A percentile compares a stretch with the other conserved stretches of the same genome.
These are phyloP conservation scores for Cladosporium colombiae DNA, from an alignment of 2,329 filamentous ascomycete species.

Conservation along the genomic window DNA sequence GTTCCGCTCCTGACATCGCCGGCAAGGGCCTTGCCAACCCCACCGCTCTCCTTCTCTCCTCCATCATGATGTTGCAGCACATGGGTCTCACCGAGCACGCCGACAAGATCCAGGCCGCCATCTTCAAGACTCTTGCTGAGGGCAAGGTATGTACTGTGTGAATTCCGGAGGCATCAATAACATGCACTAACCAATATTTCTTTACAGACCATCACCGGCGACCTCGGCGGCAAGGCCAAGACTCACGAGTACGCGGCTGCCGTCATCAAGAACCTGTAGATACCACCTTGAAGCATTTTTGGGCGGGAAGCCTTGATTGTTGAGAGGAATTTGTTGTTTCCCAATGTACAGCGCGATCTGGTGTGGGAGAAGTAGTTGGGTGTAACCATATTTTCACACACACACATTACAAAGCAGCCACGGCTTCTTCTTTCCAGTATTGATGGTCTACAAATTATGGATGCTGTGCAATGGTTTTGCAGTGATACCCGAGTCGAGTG, in stretches of 20 bases:
- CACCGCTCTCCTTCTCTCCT: slow-evolving; percentile 89
- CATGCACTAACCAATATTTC: background rate
- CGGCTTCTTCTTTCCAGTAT: slow-evolving; percentile 3
- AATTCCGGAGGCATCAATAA: background rate
- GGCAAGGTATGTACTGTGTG: slow-evolving; percentile 68
- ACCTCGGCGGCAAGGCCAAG: slow-evolving; percentile 94
- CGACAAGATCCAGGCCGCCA: slow-evolving; percentile 85
- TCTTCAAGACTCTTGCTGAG: slow-evolving; percentile 92
- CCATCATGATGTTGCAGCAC: slow-evolving; percentile 99
- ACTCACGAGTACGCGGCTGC: slow-evolving; percentile 90
- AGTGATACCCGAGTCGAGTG: background rate
- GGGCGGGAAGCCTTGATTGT: slow-evolving; percentile 1
- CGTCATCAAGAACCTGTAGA: slow-evolving; percentile 70
- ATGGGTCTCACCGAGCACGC: slow-evolving; percentile 90
- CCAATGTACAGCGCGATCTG: slow-evolving; percentile 15
- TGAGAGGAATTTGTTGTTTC: slow-evolving; percentile 9
- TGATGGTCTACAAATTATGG: background rate
- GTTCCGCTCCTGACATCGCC: slow-evolving; percentile 93
- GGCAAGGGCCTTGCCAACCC: slow-evolving; percentile 97
- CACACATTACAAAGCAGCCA: slow-evolving; percentile 6
- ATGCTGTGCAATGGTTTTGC: background rate
- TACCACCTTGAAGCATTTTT: slow-evolving; percentile 18
- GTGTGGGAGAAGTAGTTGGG: slow-evolving; percentile 11
- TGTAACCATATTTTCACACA: slow-evolving; percentile 16
- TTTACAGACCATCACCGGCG: slow-evolving; percentile 75